Conservation (phyloP, 306 rosid genomes). For the Fragaria ananassa region DNA sequence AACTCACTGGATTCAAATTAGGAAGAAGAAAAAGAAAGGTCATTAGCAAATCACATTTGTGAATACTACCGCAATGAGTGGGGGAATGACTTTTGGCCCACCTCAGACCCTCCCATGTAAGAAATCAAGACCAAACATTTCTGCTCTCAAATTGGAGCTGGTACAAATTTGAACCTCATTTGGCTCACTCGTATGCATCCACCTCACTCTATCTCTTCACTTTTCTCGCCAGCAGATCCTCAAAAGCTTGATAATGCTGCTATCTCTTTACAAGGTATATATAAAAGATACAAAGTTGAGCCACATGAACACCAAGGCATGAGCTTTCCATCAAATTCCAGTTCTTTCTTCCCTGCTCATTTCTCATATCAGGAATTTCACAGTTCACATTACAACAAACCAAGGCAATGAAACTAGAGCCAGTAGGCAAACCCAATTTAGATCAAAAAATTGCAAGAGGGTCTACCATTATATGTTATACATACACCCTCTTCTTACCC, state of each 20-base stretch:
- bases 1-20: background rate
- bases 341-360: background rate
- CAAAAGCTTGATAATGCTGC: background rate
- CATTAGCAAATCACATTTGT: background rate
- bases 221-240: background rate
- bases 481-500: slow-evolving; percentile 32
- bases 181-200: slow-evolving; percentile 26
- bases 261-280: slow-evolving; percentile 6
- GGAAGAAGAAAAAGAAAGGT: background rate
- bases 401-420: slow-evolving; percentile 7
- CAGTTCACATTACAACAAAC: slow-evolving; percentile 10
- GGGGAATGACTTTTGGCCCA: slow-evolving; percentile 22
- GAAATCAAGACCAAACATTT: slow-evolving; percentile 22
- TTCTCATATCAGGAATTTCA: background rate
- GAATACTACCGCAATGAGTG: background rate
- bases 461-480: slow-evolving; percentile 41
- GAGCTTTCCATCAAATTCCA: background rate
- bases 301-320: slow-evolving; percentile 12
- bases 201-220: background rate
- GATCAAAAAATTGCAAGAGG: slow-evolving; percentile 29
- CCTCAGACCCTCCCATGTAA: slow-evolving; percentile 10
- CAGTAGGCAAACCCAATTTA: slow-evolving; percentile 18
- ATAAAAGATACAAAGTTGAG: slow-evolving; percentile 10
- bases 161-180: slow-evolving; percentile 26
- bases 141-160: slow-evolving; percentile 24